Evolutionary conservation across 352 stramenopile genomes (phyloP).

Genomic region (Sclerospora graminicola): DNA sequence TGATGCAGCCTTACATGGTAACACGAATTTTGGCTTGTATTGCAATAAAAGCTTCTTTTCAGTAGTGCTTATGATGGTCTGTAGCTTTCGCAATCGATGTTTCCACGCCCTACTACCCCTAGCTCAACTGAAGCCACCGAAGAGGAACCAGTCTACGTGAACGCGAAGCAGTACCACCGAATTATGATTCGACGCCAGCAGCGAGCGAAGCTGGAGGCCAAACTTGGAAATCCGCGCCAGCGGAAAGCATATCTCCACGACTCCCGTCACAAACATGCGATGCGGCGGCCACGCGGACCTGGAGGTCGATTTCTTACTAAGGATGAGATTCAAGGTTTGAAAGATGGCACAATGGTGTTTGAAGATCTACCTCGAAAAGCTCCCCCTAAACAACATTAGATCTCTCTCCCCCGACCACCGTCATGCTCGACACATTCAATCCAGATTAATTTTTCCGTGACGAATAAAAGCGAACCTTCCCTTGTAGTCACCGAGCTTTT

Average conservation of each 20-base stretch:
- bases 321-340: constrained; percentile 72
- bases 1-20: constrained; percentile 85
- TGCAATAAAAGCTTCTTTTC: no score
- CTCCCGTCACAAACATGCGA: constrained; percentile 82
- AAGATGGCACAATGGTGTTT: constrained; percentile 63
- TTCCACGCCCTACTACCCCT: constrained; percentile 44
- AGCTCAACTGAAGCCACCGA: constrained; percentile 46
- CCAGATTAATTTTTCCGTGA: constrained; percentile 16
- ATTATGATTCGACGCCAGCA: constrained; percentile 86
- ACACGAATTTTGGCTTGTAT: not conserved
- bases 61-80: no score
- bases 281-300: constrained; percentile 72
- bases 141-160: constrained; percentile 85
- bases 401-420: not conserved
- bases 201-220: constrained; percentile 78
- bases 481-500: constrained; percentile 4
- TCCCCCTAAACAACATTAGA: constrained; percentile 23
- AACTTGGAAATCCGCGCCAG: constrained; percentile 66
- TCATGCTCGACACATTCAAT: not conserved
- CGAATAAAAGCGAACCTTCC: constrained; percentile 15
- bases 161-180: constrained; percentile 86
- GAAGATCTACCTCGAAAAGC: constrained; percentile 53
- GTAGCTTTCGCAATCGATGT: constrained; percentile 53
- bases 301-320: constrained; percentile 81
- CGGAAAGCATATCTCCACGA: constrained; percentile 82